Conservation (phyloP, 257 asterid genomes). For the Nicotiana otophora region DNA sequence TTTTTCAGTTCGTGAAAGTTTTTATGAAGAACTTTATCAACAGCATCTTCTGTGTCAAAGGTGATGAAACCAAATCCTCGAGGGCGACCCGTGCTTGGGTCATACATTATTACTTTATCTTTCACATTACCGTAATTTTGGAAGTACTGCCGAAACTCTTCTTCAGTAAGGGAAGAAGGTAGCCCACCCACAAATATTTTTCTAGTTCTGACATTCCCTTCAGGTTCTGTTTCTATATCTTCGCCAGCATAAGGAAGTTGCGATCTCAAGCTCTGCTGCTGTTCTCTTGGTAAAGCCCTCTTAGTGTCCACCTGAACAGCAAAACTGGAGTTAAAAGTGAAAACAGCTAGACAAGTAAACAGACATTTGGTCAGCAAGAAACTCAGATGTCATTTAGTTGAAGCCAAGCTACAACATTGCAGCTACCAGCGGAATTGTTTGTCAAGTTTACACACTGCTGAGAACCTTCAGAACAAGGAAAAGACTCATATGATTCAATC, state of each 20-base stretch:
- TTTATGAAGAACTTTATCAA: constrained; percentile 79
- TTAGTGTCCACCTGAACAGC: constrained; percentile 79
- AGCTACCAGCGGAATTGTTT: not conserved
- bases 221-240: constrained; percentile 46
- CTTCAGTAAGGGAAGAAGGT: constrained; percentile 73
- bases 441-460: not conserved
- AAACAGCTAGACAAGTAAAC: not conserved
- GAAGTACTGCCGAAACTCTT: constrained; percentile 70
- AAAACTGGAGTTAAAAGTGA: not conserved
- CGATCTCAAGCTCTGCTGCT: constrained; percentile 63
- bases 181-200: constrained; percentile 90
- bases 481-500: not conserved
- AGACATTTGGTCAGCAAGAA: not conserved
- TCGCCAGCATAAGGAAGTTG: constrained; percentile 51
- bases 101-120: constrained; percentile 84
- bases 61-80: constrained; percentile 91
- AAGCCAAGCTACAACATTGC: not conserved
- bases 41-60: constrained; percentile 85
- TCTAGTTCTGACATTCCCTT: constrained; percentile 57
- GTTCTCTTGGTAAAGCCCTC: constrained; percentile 85
- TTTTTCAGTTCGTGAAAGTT: constrained; percentile 73
- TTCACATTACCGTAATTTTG: constrained; percentile 70
- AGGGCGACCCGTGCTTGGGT: constrained; percentile 86
- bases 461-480: constrained; percentile 2
- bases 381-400: not conserved